Evolutionary conservation across 495 filamentous ascomycete genomes (phyloP).

Genomic region (Aspergillus steynii): DNA sequence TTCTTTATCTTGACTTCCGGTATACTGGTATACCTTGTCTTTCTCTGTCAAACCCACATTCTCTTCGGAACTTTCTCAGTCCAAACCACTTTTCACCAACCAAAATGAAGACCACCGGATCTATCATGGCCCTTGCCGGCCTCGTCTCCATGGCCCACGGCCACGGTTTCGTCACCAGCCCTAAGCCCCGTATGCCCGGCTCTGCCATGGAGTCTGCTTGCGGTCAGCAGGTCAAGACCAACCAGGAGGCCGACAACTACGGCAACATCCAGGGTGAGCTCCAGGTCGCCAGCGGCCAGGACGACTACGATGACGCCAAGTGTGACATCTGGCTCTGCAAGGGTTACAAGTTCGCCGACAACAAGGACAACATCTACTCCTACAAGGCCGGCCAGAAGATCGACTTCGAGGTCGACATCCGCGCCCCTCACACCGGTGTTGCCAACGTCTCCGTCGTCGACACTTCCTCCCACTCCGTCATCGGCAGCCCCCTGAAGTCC

Average conservation of each 20-base stretch:
- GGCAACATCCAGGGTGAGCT: constrained; percentile 68
- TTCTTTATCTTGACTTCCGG: constrained; percentile 27
- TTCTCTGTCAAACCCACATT: constrained; percentile 21
- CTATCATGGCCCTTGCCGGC: constrained; percentile 42
- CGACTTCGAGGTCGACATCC: constrained; percentile 58
- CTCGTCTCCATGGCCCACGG: constrained; percentile 54
- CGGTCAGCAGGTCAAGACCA: constrained; percentile 59
- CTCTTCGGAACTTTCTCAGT: constrained; percentile 3
- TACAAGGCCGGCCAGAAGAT: constrained; percentile 63
- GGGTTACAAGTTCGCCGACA: constrained; percentile 71
- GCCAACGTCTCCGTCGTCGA: constrained; percentile 73
- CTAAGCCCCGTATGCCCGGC: constrained; percentile 60
- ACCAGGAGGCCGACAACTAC: constrained; percentile 63
- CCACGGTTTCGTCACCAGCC: constrained; percentile 64
- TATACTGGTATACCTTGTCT: constrained; percentile 38
- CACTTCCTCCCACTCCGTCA: constrained; percentile 58
- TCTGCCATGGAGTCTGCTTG: constrained; percentile 59
- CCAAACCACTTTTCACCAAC: constrained; percentile 10
- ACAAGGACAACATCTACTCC: constrained; percentile 61
- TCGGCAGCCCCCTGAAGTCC: constrained; percentile 53
- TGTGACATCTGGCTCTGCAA: constrained; percentile 73
- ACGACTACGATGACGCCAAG: constrained; percentile 55
- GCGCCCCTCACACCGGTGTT: constrained; percentile 62
- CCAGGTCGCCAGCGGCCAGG: constrained; percentile 54
- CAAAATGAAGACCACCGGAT: constrained; percentile 40